Conservation (phyloP, 805 yeast genomes). For the Candida rishiriensis region DNA sequence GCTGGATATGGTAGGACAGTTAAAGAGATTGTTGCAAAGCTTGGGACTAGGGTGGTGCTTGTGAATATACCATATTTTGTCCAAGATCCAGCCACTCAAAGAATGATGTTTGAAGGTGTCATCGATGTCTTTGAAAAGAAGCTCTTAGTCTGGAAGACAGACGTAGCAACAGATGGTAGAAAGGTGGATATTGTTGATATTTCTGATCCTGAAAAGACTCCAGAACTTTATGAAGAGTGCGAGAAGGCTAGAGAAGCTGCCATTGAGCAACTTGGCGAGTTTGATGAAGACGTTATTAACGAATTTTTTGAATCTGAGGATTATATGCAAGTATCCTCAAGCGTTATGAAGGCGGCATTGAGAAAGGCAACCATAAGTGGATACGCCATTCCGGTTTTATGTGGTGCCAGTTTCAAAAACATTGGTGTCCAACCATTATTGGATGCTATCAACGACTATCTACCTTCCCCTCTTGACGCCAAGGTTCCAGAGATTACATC, state of each 20-base stretch:
- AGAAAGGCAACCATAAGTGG: constrained; percentile 56
- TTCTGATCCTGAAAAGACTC: constrained; percentile 25
- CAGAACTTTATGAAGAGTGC: constrained; percentile 44
- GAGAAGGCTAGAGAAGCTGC: constrained; percentile 62
- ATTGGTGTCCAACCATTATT: constrained; percentile 93
- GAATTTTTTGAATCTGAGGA: constrained; percentile 73
- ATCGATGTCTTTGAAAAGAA: constrained; percentile 68
- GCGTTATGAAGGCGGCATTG: constrained; percentile 53
- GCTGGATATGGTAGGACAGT: constrained; percentile 93
- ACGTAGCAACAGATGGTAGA: constrained; percentile 41
- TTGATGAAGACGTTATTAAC: constrained; percentile 74
- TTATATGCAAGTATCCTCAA: constrained; percentile 59
- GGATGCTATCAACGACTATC: constrained; percentile 72
- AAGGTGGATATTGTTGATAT: constrained; percentile 45
- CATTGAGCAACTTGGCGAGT: constrained; percentile 79
- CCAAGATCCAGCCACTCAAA: constrained; percentile 33
- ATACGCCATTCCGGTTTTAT: constrained; percentile 69
- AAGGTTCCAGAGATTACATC: constrained; percentile 47
- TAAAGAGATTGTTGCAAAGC: constrained; percentile 70
- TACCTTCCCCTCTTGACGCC: constrained; percentile 79
- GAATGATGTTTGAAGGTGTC: constrained; percentile 56
- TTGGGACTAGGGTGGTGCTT: constrained; percentile 69
- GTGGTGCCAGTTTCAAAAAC: constrained; percentile 90
- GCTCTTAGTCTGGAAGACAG: constrained; percentile 45
- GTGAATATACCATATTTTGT: constrained; percentile 75